Conservation (phyloP, 2,329 filamentous ascomycete species). For the Chaetomiaceae sp. region DNA sequence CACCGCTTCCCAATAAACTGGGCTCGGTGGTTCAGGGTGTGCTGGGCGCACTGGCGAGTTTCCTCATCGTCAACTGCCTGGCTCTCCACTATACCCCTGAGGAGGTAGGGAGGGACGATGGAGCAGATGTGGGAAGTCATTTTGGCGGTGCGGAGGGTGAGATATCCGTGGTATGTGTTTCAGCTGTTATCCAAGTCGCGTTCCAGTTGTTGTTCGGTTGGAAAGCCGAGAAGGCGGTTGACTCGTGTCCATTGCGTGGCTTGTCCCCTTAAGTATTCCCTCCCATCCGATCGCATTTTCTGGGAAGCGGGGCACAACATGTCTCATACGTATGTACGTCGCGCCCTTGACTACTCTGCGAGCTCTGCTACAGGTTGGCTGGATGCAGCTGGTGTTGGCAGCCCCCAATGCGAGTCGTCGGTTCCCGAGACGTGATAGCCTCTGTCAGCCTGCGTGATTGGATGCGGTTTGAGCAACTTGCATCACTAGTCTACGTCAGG, state of each 20-base stretch:
- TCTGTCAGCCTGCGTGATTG: no score
- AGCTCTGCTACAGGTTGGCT: no score
- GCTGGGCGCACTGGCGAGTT: conserved; percentile 34
- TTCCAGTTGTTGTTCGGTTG: neutral
- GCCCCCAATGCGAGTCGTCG: no score
- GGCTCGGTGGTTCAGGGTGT: conserved; percentile 35
- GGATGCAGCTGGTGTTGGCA: no score
- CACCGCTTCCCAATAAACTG: conserved; percentile 30
- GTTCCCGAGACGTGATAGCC: no score
- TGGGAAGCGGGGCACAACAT: neutral
- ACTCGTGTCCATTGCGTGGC: no score
- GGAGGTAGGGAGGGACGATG: conserved; percentile 45
- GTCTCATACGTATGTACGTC: neutral
- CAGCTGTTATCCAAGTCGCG: neutral
- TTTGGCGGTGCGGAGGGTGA: neutral
- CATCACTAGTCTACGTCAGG: neutral
- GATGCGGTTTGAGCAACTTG: neutral
- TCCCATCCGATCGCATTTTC: neutral
- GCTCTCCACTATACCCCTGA: conserved; percentile 40
- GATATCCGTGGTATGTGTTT: neutral
- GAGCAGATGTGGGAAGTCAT: conserved; percentile 30
- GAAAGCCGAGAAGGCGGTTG: no score
- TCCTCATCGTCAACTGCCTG: conserved; percentile 35
- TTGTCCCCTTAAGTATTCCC: neutral
- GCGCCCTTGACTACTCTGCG: no score